Conservation (phyloP, 345 rosid species). For the Xanthoceras sorbifolium region DNA sequence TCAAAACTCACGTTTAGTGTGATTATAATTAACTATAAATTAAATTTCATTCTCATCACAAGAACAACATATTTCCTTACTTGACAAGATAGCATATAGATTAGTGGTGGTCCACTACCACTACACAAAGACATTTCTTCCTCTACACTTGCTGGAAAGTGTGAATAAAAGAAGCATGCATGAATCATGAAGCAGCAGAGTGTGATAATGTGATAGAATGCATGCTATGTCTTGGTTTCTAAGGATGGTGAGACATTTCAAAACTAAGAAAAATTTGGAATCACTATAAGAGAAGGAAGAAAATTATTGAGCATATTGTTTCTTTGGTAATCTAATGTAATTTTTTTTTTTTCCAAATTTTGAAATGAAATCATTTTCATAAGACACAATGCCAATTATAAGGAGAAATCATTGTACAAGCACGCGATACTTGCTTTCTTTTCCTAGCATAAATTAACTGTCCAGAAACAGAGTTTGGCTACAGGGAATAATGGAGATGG, state of each 20-base stretch:
- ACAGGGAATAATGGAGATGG: not conserved
- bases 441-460: slow-evolving; percentile 3
- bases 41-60: not conserved
- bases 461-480: slow-evolving; percentile 6
- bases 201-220: not conserved
- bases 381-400: not conserved
- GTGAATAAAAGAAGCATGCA: not conserved
- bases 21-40: too few species aligned
- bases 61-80: not conserved
- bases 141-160: not conserved
- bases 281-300: not conserved
- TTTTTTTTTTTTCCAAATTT: not conserved
- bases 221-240: not conserved
- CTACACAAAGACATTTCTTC: not conserved
- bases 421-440: slow-evolving; percentile 11
- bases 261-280: not conserved
- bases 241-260: not conserved
- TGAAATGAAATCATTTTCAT: not conserved
- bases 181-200: not conserved
- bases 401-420: not conserved
- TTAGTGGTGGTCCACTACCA: not conserved
- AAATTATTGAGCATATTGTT: not conserved
- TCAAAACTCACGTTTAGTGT: too few species aligned
- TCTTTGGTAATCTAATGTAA: not conserved
- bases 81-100: not conserved